These are phyloP conservation scores for Ophiostoma montium DNA, from an alignment of 2,329 filamentous ascomycete species.

Conservation along the genomic window DNA sequence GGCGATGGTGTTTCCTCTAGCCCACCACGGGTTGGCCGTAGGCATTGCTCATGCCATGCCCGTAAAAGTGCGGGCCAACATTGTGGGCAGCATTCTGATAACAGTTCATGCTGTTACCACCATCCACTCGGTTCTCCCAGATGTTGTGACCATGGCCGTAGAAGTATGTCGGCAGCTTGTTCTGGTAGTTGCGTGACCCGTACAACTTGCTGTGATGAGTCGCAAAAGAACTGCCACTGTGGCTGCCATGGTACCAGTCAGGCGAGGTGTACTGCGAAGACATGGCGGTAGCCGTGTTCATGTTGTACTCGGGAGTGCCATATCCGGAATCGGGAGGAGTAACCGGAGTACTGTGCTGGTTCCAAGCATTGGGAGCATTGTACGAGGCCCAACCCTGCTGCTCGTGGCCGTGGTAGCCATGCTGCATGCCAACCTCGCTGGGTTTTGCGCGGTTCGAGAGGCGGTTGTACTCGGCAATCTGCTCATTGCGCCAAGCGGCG, in stretches of 20 bases:
- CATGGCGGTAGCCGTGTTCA: neutral
- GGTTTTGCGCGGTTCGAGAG: slow-evolving; percentile 25
- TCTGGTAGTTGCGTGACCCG: neutral
- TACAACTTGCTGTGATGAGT: neutral
- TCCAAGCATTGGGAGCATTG: neutral
- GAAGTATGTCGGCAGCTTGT: neutral
- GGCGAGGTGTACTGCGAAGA: neutral
- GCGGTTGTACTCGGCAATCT: slow-evolving; percentile 39
- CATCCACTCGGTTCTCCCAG: neutral
- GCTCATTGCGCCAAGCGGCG: slow-evolving; percentile 35
- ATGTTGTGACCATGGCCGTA: neutral
- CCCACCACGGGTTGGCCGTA: slow-evolving; percentile 44
- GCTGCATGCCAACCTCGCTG: neutral
- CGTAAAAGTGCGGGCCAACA: neutral
- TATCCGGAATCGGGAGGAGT: slow-evolving; percentile 49
- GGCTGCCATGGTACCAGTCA: neutral
- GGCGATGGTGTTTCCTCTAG: slow-evolving; percentile 14
- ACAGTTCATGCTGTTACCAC: neutral
- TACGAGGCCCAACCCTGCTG: slow-evolving; percentile 5
- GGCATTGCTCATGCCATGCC: slow-evolving; percentile 10
- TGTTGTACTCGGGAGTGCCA: slow-evolving; percentile 40
- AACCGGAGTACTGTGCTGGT: slow-evolving; percentile 24
- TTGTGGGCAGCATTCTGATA: neutral
- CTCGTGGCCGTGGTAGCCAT: slow-evolving; percentile 30
- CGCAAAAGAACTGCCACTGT: neutral